These are phyloP conservation scores for Fusarium nelsonii DNA, from an alignment of 2,329 filamentous ascomycete species.

Conservation along the genomic window DNA sequence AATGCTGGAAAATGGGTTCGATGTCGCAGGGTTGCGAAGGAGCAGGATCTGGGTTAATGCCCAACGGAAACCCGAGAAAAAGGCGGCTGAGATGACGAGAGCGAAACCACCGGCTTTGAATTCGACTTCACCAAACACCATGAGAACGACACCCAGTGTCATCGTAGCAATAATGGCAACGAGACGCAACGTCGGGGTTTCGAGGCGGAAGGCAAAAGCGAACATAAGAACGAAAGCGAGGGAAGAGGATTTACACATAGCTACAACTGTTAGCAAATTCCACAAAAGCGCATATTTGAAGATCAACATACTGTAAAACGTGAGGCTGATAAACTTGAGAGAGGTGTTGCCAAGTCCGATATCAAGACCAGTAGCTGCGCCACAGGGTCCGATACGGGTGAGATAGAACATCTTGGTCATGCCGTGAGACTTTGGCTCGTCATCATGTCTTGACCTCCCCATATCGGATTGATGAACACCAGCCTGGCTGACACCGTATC, in stretches of 20 bases:
- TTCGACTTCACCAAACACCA: slow-evolving; percentile 95
- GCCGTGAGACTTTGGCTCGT: slow-evolving; percentile 67
- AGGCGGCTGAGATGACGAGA: slow-evolving; percentile 91
- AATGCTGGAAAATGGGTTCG: slow-evolving; percentile 96
- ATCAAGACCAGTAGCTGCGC: slow-evolving; percentile 91
- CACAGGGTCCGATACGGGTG: slow-evolving; percentile 91
- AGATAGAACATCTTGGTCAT: slow-evolving; percentile 94
- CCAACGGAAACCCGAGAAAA: slow-evolving; percentile 98
- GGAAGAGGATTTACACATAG: slow-evolving; percentile 99
- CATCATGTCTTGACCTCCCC: slow-evolving; percentile 64
- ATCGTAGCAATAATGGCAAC: slow-evolving; percentile 90
- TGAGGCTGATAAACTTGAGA: slow-evolving; percentile 94
- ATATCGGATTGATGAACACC: slow-evolving; percentile 62
- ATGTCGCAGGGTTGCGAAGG: slow-evolving; percentile 91
- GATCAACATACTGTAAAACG: slow-evolving; percentile 82
- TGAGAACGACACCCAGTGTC: slow-evolving; percentile 95
- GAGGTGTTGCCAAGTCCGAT: slow-evolving; percentile 97
- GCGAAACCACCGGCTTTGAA: slow-evolving; percentile 90
- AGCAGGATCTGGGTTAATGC: slow-evolving; percentile 97
- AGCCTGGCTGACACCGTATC: slow-evolving; percentile 57
- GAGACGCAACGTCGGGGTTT: slow-evolving; percentile 86
- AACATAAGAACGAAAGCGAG: slow-evolving; percentile 95
- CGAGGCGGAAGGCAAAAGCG: slow-evolving; percentile 92
- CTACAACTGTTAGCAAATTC: slow-evolving; percentile 53
- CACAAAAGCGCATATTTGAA: not conserved